Evolutionary conservation across 2,329 filamentous ascomycete species (phyloP).

Genomic region (Talaromyces sp.): DNA sequence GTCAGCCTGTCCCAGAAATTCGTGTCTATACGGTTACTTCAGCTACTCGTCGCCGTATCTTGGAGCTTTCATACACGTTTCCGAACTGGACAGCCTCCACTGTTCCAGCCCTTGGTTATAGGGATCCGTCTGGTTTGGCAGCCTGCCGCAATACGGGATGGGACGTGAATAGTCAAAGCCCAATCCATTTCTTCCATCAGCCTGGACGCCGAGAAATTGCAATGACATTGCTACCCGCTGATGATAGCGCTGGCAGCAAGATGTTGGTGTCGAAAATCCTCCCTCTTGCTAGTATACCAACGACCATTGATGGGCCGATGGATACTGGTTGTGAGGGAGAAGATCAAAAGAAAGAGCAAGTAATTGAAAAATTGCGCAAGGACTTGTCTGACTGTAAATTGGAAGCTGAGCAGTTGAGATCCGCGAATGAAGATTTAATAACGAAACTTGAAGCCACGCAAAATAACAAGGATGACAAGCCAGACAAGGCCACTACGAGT

Average conservation of each 20-base stretch:
- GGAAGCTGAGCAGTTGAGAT: no score
- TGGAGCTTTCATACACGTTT: background rate
- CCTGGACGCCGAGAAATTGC: background rate
- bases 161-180: background rate
- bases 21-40: background rate
- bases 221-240: background rate
- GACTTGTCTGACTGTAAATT: no score
- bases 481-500: no score
- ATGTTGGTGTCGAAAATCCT: background rate
- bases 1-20: background rate
- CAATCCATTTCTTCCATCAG: background rate
- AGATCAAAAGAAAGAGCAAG: no score
- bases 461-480: no score
- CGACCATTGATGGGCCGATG: background rate
- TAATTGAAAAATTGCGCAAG: no score
- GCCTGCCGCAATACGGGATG: background rate
- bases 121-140: background rate
- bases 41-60: background rate
- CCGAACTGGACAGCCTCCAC: background rate
- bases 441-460: background rate
- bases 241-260: background rate
- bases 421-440: no score
- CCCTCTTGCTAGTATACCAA: background rate
- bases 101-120: background rate
- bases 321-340: no score